A percentile compares a stretch with the other conserved stretches of the same genome.
Conservation (phyloP, 2,329 filamentous ascomycete species). For the Epichloe sibirici region DNA sequence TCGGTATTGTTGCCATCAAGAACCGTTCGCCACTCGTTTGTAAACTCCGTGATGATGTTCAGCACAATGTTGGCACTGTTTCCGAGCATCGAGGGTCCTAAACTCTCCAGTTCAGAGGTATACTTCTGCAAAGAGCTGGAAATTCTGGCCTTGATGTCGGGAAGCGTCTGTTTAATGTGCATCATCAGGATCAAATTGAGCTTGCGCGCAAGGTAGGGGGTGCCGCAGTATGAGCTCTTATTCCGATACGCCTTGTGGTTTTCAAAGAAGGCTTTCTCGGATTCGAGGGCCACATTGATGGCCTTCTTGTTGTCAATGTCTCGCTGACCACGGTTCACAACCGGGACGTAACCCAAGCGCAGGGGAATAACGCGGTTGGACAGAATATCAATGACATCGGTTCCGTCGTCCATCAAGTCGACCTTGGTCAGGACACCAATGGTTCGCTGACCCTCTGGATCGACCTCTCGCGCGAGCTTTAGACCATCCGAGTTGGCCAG, state of each 20-base stretch:
- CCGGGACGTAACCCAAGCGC: conserved; percentile 87
- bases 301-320: conserved; percentile 98
- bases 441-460: conserved; percentile 92
- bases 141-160: conserved; percentile 96
- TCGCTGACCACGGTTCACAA: conserved; percentile 93
- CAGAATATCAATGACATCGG: conserved; percentile 95
- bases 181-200: conserved; percentile 99
- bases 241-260: conserved; percentile 98
- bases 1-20: conserved; percentile 95
- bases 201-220: conserved; percentile 90
- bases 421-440: conserved; percentile 99
- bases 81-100: conserved; percentile 90
- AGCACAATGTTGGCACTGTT: conserved; percentile 94
- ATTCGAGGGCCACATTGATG: conserved; percentile 80
- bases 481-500: conserved; percentile 96
- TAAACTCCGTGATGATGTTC: conserved; percentile 98
- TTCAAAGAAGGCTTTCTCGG: conserved; percentile 95
- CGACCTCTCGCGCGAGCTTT: conserved; percentile 91
- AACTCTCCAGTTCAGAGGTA: conserved; percentile 60
- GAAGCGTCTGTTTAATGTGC: conserved; percentile 99
- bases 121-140: conserved; percentile 92
- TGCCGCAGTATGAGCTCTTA: conserved; percentile 97
- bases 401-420: conserved; percentile 97
- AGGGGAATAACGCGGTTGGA: conserved; percentile 94
- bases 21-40: conserved; percentile 92